These are phyloP conservation scores for Barbatosphaeria neglecta DNA, from an alignment of 495 filamentous ascomycete genomes.

Conservation along the genomic window DNA sequence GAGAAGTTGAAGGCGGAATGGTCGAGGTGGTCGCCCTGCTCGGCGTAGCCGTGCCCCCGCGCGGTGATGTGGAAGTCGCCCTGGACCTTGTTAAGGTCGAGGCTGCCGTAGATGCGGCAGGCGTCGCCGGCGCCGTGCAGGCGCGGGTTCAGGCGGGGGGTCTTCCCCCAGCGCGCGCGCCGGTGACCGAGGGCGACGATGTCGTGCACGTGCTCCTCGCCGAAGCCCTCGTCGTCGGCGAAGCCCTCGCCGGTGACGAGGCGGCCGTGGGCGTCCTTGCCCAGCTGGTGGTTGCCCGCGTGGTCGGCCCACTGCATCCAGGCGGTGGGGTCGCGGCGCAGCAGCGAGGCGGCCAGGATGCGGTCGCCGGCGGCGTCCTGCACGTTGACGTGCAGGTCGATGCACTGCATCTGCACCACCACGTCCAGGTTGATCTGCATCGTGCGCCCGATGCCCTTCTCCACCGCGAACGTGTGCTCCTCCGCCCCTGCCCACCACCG, in stretches of 20 bases:
- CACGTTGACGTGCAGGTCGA: slow-evolving; percentile 85
- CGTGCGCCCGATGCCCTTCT: slow-evolving; percentile 77
- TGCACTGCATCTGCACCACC: slow-evolving; percentile 82
- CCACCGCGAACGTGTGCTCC: slow-evolving; percentile 82
- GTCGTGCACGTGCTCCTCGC: slow-evolving; percentile 63
- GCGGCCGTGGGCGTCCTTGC: slow-evolving; percentile 34
- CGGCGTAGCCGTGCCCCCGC: slow-evolving; percentile 82
- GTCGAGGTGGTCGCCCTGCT: slow-evolving; percentile 70
- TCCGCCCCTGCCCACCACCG: slow-evolving; percentile 78
- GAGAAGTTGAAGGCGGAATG: slow-evolving; percentile 96
- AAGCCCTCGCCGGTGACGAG: slow-evolving; percentile 43
- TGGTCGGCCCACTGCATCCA: slow-evolving; percentile 73
- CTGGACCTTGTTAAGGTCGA: slow-evolving; percentile 92
- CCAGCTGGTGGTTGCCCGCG: slow-evolving; percentile 56
- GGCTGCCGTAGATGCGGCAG: slow-evolving; percentile 81
- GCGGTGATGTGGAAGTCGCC: slow-evolving; percentile 98
- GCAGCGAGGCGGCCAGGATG: slow-evolving; percentile 66
- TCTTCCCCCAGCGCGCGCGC: slow-evolving; percentile 55
- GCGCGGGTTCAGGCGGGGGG: slow-evolving; percentile 55
- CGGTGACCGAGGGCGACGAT: slow-evolving; percentile 50
- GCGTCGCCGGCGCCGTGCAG: slow-evolving; percentile 47
- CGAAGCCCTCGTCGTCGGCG: slow-evolving; percentile 45
- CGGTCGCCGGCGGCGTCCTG: slow-evolving; percentile 91
- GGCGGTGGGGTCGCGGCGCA: slow-evolving; percentile 63
- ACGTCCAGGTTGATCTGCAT: slow-evolving; percentile 95